Percentiles rank a stretch among this genome's conserved stretches.
Conservation (phyloP, 768 basidiomycete species). For the Suillus variegatus region DNA sequence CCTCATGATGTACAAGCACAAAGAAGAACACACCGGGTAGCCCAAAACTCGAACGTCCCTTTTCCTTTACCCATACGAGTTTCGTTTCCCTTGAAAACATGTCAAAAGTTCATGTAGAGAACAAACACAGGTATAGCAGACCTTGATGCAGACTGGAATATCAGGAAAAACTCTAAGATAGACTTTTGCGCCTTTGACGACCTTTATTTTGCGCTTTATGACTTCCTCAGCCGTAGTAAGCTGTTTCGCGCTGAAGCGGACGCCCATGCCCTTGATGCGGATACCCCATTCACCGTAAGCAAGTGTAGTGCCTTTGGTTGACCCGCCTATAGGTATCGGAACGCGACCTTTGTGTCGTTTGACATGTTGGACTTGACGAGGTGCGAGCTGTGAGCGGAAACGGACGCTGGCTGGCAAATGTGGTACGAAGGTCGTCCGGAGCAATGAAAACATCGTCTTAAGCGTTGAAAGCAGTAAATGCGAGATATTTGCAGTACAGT, state of each 20-base stretch:
- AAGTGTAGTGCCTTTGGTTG: constrained; percentile 90
- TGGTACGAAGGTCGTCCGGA: background rate
- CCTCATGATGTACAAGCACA: background rate
- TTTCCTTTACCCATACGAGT: constrained; percentile 99
- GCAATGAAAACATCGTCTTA: background rate
- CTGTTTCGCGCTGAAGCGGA: constrained; percentile 80
- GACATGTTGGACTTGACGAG: constrained; percentile 78
- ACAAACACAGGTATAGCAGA: constrained; percentile 30
- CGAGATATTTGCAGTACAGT: background rate
- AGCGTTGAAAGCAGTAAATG: background rate
- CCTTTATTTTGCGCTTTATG: constrained; percentile 86
- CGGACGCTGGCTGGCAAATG: constrained; percentile 18
- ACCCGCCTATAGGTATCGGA: constrained; percentile 86
- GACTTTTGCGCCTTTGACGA: constrained; percentile 75
- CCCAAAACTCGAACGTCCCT: constrained; percentile 97
- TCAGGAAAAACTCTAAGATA: constrained; percentile 73
- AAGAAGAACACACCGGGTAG: constrained; percentile 65
- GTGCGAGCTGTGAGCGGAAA: constrained; percentile 69
- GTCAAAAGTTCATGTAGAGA: background rate
- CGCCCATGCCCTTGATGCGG: constrained; percentile 80
- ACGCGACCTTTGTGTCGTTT: constrained; percentile 91
- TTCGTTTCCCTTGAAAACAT: constrained; percentile 77
- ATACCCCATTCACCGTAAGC: constrained; percentile 93
- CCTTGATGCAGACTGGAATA: constrained; percentile 97
- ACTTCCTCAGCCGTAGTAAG: constrained; percentile 85